Conservation (phyloP, 129 eudicot genomes). For the Silybum marianum region DNA sequence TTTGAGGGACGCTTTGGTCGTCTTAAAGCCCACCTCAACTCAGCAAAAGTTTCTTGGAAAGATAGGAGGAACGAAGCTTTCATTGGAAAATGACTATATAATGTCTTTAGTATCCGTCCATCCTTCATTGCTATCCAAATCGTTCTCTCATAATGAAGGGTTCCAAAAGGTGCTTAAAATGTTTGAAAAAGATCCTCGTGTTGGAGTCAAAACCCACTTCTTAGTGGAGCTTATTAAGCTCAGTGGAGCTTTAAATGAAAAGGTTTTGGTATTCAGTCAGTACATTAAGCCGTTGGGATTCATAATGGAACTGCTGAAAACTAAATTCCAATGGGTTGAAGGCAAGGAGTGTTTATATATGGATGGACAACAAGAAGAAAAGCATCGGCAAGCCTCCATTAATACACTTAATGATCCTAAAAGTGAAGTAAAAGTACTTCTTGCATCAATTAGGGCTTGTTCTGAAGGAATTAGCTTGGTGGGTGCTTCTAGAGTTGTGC, state of each 20-base stretch:
- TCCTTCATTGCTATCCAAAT: slow-evolving; percentile 45
- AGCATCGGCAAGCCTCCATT: slow-evolving; percentile 47
- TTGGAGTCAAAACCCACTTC: slow-evolving; percentile 64
- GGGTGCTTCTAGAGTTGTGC: slow-evolving; percentile 79
- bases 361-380: slow-evolving; percentile 56
- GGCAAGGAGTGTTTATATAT: slow-evolving; percentile 50
- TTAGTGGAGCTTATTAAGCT: slow-evolving; percentile 52
- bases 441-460: slow-evolving; percentile 70
- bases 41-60: slow-evolving; percentile 45
- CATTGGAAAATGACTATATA: slow-evolving; percentile 32
- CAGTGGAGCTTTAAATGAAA: slow-evolving; percentile 46
- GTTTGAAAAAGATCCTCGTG: slow-evolving; percentile 28
- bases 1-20: slow-evolving; percentile 52
- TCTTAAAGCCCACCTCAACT: slow-evolving; percentile 52
- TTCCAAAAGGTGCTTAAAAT: slow-evolving; percentile 21
- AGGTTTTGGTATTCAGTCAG: slow-evolving; percentile 64
- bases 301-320: slow-evolving; percentile 34
- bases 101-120: slow-evolving; percentile 66
- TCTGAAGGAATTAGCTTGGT: slow-evolving; percentile 76
- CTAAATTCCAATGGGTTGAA: slow-evolving; percentile 49
- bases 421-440: slow-evolving; percentile 48
- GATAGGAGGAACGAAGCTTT: neutral
- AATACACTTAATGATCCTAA: slow-evolving; percentile 47
- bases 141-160: neutral
- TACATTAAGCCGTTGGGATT: slow-evolving; percentile 46